Conservation (phyloP, 768 basidiomycete genomes). For the Agrocybe pediades region DNA sequence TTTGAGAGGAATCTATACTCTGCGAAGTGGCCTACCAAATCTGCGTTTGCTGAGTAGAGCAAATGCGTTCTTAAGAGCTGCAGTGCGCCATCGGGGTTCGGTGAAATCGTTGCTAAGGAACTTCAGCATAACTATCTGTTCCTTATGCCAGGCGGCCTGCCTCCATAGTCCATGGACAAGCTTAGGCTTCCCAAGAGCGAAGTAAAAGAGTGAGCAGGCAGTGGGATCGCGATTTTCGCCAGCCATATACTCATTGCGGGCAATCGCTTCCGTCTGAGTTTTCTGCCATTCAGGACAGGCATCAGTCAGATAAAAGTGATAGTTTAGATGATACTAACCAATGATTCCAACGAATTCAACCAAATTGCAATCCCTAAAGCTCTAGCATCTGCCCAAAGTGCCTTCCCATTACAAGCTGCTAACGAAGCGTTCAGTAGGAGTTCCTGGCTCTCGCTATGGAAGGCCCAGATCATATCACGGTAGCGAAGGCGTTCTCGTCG, state of each 20-base stretch:
- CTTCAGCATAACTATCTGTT: conserved; percentile 86
- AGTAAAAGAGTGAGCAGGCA: conserved; percentile 88
- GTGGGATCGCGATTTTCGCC: conserved; percentile 89
- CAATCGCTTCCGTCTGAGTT: conserved; percentile 83
- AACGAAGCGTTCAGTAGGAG: conserved; percentile 72
- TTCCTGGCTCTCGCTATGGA: conserved; percentile 93
- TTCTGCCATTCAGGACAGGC: conserved; percentile 46
- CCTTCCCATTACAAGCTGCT: conserved; percentile 77
- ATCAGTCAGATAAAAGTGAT: not conserved
- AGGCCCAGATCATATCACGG: conserved; percentile 97
- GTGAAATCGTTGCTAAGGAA: conserved; percentile 92
- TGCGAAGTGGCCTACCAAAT: conserved; percentile 64
- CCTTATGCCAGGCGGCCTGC: conserved; percentile 92
- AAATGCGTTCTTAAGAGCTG: conserved; percentile 96
- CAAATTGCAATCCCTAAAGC: conserved; percentile 87
- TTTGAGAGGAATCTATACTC: not conserved
- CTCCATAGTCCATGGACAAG: conserved; percentile 95
- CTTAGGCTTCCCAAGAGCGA: conserved; percentile 90
- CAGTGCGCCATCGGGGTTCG: conserved; percentile 83
- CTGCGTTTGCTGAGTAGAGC: conserved; percentile 88
- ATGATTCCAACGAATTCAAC: conserved; percentile 74
- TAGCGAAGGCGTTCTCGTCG: conserved; percentile 81
- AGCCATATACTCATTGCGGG: conserved; percentile 90
- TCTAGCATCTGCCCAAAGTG: conserved; percentile 88
- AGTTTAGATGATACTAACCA: conserved; percentile 62